phyloP scores from a whole-genome alignment of 805 yeast genomes.

The Yarrowia sp. region DNA sequence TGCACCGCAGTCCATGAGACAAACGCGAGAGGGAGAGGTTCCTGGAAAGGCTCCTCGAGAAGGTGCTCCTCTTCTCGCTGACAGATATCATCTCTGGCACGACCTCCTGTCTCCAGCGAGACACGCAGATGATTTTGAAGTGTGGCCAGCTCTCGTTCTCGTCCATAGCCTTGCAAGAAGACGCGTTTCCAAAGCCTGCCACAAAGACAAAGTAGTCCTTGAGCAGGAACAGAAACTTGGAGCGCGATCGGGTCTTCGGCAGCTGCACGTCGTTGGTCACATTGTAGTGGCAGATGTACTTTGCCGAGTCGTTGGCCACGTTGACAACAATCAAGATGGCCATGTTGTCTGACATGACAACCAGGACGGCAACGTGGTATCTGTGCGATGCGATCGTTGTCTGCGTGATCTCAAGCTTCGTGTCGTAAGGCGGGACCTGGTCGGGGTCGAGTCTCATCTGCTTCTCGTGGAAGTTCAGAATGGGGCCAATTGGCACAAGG shows the following conservation, averaged over 20 bases:
- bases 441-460: not conserved
- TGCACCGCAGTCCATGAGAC: not conserved
- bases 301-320: not conserved
- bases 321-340: not conserved
- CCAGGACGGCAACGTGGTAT: not conserved
- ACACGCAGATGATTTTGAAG: constrained; percentile 7
- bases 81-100: not conserved
- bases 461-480: not conserved
- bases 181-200: constrained; percentile 3
- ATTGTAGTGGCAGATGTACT: constrained; percentile 8
- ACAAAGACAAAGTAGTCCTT: constrained; percentile 3
- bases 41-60: not conserved
- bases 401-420: not conserved
- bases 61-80: not conserved
- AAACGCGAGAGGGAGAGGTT: not conserved
- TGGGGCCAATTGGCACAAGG: not conserved
- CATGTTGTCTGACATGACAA: not conserved
- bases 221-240: not conserved
- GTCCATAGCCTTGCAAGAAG: not conserved
- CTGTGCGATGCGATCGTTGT: constrained; percentile 4
- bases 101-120: constrained; percentile 2
- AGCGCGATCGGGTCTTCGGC: not conserved
- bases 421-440: not conserved
- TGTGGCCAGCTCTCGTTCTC: constrained; percentile 1
- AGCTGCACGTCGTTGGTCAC: not conserved